Evolutionary conservation across 257 asterid species (phyloP).

Genomic region (Rauvolfia tetraphylla): DNA sequence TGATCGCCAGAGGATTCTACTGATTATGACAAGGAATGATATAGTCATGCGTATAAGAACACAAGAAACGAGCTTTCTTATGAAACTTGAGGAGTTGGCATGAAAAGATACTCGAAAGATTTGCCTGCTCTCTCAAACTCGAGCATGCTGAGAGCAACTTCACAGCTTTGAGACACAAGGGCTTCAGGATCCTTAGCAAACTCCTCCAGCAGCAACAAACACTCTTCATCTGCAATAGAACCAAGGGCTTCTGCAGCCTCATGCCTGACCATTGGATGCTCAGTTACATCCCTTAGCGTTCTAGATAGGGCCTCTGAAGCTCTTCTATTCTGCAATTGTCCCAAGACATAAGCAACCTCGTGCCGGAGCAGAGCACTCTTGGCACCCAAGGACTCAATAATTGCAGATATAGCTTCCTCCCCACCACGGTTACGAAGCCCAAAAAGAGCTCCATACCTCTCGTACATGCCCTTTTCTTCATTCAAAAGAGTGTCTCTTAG

Average conservation of each 20-base stretch:
- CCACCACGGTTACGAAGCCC: conserved; percentile 85
- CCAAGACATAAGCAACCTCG: conserved; percentile 96
- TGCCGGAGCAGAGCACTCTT: conserved; percentile 85
- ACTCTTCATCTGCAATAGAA: conserved; percentile 73
- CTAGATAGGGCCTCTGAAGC: conserved; percentile 76
- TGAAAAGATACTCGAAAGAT: conserved; percentile 79
- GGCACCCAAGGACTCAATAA: conserved; percentile 74
- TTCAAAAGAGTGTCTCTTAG: conserved; percentile 61
- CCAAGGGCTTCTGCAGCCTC: conserved; percentile 99
- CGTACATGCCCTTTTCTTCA: conserved; percentile 79
- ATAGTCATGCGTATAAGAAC: no score
- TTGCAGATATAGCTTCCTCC: conserved; percentile 75
- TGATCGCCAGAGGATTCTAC: no score
- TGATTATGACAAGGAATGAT: no score
- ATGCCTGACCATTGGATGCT: conserved; percentile 98
- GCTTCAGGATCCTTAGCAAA: conserved; percentile 81
- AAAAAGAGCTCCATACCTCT: conserved; percentile 89
- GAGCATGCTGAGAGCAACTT: conserved; percentile 95
- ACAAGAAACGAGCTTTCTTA: background rate
- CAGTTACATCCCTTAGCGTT: conserved; percentile 61
- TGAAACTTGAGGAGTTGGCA: background rate
- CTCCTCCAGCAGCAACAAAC: conserved; percentile 63
- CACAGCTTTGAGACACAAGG: conserved; percentile 92
- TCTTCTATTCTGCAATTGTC: conserved; percentile 85
- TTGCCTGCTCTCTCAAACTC: conserved; percentile 77